Evolutionary conservation across 2,329 filamentous ascomycete genomes (phyloP).

Genomic region (Chrysoporthe cubensis): DNA sequence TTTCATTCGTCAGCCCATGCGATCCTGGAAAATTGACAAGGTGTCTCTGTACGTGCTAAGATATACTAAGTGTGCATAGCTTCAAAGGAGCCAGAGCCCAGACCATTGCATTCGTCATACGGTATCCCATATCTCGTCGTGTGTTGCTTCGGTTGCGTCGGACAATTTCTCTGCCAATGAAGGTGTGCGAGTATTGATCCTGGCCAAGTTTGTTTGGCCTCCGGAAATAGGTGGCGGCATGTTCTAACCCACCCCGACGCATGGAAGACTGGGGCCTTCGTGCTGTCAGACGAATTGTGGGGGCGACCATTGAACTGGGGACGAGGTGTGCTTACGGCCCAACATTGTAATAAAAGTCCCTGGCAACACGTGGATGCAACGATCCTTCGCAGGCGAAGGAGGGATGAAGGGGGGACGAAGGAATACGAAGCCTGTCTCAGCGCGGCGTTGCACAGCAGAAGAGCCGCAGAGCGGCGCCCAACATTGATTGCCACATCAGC

Average conservation of each 20-base stretch:
- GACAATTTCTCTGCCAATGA: conserved; percentile 3
- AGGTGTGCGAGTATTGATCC: neutral
- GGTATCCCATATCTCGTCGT: neutral
- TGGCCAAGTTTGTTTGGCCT: neutral
- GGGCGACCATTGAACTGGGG: neutral
- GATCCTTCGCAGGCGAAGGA: conserved; percentile 3
- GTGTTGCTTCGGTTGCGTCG: neutral
- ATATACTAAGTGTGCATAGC: neutral
- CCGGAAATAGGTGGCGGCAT: neutral
- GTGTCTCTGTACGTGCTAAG: neutral
- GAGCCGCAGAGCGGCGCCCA: neutral
- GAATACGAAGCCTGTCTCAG: neutral
- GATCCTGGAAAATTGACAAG: neutral
- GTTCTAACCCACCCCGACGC: neutral
- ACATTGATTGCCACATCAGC: neutral
- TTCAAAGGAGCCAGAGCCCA: neutral
- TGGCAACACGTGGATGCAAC: conserved; percentile 5
- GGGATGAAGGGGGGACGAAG: conserved; percentile 3
- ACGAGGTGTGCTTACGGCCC: neutral
- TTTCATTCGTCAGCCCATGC: neutral
- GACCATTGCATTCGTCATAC: neutral
- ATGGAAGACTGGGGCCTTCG: neutral
- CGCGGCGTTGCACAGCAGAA: neutral
- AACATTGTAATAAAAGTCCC: neutral
- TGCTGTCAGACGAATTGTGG: conserved; percentile 7